phyloP scores from a whole-genome alignment of 2,329 filamentous ascomycete genomes.

The Exophiala sp. region DNA sequence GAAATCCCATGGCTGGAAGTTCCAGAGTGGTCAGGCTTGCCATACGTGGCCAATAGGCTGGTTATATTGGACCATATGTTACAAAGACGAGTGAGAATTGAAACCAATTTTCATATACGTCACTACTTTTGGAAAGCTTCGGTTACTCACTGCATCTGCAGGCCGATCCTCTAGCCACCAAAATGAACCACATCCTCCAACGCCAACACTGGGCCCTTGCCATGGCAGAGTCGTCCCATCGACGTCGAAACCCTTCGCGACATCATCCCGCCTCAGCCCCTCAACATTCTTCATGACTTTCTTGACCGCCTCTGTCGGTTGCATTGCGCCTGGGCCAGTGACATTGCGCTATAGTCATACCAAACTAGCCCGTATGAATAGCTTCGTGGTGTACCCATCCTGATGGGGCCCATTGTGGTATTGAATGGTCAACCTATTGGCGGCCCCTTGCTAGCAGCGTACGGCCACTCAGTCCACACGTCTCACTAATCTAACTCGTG shows the following conservation, averaged over 20 bases:
- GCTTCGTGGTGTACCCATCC: slow-evolving; percentile 9
- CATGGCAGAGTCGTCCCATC: slow-evolving; percentile 13
- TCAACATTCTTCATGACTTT: slow-evolving; percentile 10
- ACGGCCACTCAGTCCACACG: slow-evolving; percentile 5
- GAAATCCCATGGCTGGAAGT: slow-evolving; percentile 26
- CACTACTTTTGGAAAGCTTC: no score
- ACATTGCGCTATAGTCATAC: slow-evolving; percentile 10
- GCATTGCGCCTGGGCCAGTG: slow-evolving; percentile 6
- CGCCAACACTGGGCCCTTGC: background rate
- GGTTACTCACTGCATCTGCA: background rate
- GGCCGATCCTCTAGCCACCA: background rate
- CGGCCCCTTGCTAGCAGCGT: slow-evolving; percentile 11
- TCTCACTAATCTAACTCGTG: slow-evolving; percentile 3
- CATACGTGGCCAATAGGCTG: slow-evolving; percentile 28
- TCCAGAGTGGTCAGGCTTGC: slow-evolving; percentile 26
- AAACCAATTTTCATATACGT: no score
- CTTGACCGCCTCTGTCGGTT: slow-evolving; percentile 4
- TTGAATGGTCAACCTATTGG: slow-evolving; percentile 15
- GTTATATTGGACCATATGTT: slow-evolving; percentile 28
- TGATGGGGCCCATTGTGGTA: slow-evolving; percentile 12
- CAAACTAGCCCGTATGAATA: slow-evolving; percentile 13
- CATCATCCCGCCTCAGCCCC: slow-evolving; percentile 1
- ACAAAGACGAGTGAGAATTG: slow-evolving; percentile 19
- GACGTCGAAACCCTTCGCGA: slow-evolving; percentile 11
- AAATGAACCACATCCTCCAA: background rate